Percentiles rank a stretch among this genome's conserved stretches.
These are phyloP conservation scores for Entamoeba histolytica DNA, from an alignment of 208 protist genomes.

Conservation along the genomic window DNA sequence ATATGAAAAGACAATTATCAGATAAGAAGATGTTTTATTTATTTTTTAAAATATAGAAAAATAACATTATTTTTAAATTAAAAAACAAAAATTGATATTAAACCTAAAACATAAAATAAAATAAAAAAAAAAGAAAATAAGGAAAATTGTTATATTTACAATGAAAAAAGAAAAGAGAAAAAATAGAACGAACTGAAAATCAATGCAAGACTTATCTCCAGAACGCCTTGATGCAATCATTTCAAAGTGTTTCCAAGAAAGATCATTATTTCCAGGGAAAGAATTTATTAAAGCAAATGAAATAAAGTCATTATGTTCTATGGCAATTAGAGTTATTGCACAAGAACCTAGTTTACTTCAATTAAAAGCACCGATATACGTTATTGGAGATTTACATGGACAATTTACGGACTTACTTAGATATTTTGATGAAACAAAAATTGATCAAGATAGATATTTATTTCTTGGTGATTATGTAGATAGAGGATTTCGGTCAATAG, in stretches of 20 bases:
- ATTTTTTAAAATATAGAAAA: no score
- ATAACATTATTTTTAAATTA: no score
- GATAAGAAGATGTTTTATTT: no score
- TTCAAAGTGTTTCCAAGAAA: not conserved
- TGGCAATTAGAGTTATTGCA: not conserved
- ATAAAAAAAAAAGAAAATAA: no score
- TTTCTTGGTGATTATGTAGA: constrained; percentile 99
- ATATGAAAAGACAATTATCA: no score
- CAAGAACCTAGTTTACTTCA: not conserved
- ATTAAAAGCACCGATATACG: not conserved
- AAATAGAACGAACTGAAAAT: no score
- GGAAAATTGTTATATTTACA: no score
- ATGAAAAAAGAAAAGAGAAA: no score
- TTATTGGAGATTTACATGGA: constrained; percentile 83
- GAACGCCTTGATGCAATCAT: not conserved
- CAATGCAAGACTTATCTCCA: not conserved
- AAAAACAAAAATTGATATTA: no score
- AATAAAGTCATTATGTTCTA: not conserved
- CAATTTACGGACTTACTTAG: constrained; percentile 97
- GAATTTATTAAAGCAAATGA: not conserved
- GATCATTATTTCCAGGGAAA: not conserved
- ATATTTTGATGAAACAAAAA: constrained; percentile 93
- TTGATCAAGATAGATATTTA: constrained; percentile 90
- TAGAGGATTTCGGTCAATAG: constrained; percentile 83
- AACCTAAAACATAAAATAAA: no score